Percentiles rank a stretch among this genome's conserved stretches.
Evolutionary conservation across 2,329 filamentous ascomycete species (phyloP).

Genomic region (Eutypella sp.): DNA sequence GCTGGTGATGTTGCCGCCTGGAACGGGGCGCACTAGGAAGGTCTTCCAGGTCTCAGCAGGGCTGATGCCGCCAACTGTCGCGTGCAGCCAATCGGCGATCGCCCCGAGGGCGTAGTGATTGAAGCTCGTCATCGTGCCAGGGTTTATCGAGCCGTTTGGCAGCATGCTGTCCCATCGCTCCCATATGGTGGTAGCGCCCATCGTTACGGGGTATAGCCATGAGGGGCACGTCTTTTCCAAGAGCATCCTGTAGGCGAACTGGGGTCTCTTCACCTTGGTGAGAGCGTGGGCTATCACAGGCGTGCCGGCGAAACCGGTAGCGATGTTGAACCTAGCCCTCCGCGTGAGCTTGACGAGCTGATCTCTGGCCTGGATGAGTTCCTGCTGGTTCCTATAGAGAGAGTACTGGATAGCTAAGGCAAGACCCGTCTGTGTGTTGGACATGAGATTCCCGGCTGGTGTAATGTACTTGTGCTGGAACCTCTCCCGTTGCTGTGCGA

Average conservation of each 20-base stretch:
- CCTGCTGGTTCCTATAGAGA: slow-evolving; percentile 2
- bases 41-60: slow-evolving; percentile 5
- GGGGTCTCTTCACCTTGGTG: not conserved
- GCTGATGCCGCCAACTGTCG: slow-evolving; percentile 20
- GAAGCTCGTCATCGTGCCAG: slow-evolving; percentile 32
- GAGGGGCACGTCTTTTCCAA: slow-evolving; percentile 26
- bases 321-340: slow-evolving; percentile 9
- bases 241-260: slow-evolving; percentile 29
- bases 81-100: slow-evolving; percentile 32
- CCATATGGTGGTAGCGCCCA: slow-evolving; percentile 34
- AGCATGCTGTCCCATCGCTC: slow-evolving; percentile 34
- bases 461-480: slow-evolving; percentile 18
- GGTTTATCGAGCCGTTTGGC: slow-evolving; percentile 28
- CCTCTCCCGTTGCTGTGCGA: slow-evolving; percentile 8
- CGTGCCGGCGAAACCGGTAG: slow-evolving; percentile 20
- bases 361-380: not conserved
- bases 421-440: slow-evolving; percentile 16
- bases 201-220: slow-evolving; percentile 32
- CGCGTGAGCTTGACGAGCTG: slow-evolving; percentile 8
- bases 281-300: slow-evolving; percentile 10
- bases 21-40: slow-evolving; percentile 14
- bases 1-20: slow-evolving; percentile 1
- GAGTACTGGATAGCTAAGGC: slow-evolving; percentile 14
- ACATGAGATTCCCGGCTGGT: slow-evolving; percentile 7
- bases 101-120: slow-evolving; percentile 34